These are phyloP conservation scores for Saccharomycopsis synnaedendra DNA, from an alignment of 805 yeast species.

Conservation along the genomic window DNA sequence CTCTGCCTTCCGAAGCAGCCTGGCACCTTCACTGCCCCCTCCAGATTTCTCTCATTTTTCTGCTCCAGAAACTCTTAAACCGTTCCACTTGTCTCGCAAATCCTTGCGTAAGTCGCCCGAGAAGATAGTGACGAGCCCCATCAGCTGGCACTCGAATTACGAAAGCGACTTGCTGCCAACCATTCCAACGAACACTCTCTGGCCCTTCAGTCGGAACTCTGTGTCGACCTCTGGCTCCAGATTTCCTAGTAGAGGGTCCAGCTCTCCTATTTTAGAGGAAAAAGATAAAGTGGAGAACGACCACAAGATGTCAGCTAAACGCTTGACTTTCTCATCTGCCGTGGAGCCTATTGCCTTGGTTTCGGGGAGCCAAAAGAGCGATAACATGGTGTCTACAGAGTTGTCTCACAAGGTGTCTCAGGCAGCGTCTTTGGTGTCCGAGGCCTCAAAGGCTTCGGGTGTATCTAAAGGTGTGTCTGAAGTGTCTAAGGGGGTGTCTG, in stretches of 20 bases:
- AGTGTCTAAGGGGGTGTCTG: too few species aligned
- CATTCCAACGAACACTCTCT: conserved; percentile 13
- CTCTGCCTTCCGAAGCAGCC: background rate
- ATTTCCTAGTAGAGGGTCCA: background rate
- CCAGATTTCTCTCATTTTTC: background rate
- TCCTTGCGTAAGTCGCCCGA: background rate
- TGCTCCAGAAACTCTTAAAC: background rate
- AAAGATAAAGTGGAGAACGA: too few species aligned
- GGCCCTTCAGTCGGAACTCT: conserved; percentile 12
- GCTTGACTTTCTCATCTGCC: too few species aligned
- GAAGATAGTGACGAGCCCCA: background rate
- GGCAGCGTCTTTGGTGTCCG: too few species aligned
- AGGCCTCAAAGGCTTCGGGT: too few species aligned
- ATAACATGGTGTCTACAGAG: too few species aligned
- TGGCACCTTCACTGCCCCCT: conserved; percentile 3
- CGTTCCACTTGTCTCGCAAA: background rate
- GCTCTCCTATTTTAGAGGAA: too few species aligned
- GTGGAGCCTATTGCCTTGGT: too few species aligned
- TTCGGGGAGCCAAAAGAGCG: too few species aligned
- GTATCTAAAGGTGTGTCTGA: too few species aligned
- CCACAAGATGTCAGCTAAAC: too few species aligned
- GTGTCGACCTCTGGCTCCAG: background rate
- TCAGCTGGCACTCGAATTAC: conserved; percentile 3
- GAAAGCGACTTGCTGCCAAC: background rate
- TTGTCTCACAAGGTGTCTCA: too few species aligned